Conservation (phyloP, 2,329 filamentous ascomycete genomes). For the Proliferodiscus dingleyae region DNA sequence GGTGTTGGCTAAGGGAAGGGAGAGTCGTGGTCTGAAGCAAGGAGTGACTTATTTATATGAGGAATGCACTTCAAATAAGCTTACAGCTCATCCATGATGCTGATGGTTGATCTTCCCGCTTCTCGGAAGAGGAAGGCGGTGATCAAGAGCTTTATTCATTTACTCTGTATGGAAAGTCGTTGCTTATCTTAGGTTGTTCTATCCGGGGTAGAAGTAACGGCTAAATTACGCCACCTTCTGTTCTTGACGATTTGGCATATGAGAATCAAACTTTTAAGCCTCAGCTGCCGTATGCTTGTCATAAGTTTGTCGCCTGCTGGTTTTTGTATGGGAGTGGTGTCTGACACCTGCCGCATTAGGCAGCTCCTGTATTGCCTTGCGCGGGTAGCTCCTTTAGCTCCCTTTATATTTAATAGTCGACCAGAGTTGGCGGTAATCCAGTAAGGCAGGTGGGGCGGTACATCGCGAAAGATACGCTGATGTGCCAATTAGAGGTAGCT, state of each 20-base stretch:
- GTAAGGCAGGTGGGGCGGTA: background rate
- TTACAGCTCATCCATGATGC: slow-evolving; percentile 1
- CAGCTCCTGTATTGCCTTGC: background rate
- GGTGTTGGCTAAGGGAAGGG: slow-evolving; percentile 3
- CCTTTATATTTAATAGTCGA: slow-evolving; percentile 1
- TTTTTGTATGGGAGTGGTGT: background rate
- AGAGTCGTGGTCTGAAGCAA: too few relatives aligned
- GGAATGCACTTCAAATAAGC: slow-evolving; percentile 1
- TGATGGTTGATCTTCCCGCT: slow-evolving; percentile 3
- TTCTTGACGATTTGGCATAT: slow-evolving; percentile 5
- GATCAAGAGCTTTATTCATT: slow-evolving; percentile 11
- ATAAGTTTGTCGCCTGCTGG: background rate
- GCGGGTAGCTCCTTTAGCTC: slow-evolving; percentile 3
- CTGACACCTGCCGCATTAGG: slow-evolving; percentile 7
- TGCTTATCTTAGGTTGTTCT: slow-evolving; percentile 2
- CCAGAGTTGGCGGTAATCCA: too few relatives aligned
- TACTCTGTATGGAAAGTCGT: slow-evolving; percentile 5
- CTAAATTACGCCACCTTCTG: slow-evolving; percentile 8
- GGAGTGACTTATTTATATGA: slow-evolving; percentile 13
- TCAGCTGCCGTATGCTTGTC: background rate
- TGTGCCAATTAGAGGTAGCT: too few relatives aligned
- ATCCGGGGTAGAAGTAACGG: slow-evolving; percentile 1
- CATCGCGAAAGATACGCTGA: background rate
- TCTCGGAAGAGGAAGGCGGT: slow-evolving; percentile 11
- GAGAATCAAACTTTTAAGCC: too few relatives aligned